A percentile compares a stretch with the other conserved stretches of the same genome.
phyloP scores from a whole-genome alignment of 306 rosid species.

The Ormosia emarginata region DNA sequence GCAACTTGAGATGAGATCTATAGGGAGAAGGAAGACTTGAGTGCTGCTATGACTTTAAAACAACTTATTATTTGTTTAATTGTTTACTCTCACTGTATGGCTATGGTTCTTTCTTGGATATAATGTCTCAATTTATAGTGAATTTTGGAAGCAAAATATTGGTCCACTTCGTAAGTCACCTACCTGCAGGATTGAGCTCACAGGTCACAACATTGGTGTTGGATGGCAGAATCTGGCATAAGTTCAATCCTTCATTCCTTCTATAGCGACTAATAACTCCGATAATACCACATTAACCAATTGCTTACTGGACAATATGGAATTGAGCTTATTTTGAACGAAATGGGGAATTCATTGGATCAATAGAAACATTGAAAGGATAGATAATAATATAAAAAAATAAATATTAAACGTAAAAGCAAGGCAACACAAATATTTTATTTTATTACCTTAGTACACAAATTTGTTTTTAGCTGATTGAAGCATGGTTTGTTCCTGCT shows the following conservation, averaged over 20 bases:
- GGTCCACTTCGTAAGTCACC: slow-evolving; percentile 8
- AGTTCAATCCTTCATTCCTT: background rate
- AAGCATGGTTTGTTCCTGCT: background rate
- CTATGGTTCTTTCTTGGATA: background rate
- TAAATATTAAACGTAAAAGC: no score
- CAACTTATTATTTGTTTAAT: background rate
- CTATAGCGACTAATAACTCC: background rate
- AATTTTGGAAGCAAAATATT: background rate
- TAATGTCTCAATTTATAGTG: background rate
- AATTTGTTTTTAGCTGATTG: background rate
- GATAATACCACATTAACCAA: background rate
- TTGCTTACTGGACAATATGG: background rate
- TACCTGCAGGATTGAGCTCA: background rate
- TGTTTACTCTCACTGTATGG: background rate
- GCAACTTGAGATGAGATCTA: slow-evolving; percentile 22
- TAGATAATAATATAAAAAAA: no score
- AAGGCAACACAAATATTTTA: no score
- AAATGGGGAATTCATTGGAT: background rate
- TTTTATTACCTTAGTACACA: no score
- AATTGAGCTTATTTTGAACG: background rate
- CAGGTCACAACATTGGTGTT: slow-evolving; percentile 18
- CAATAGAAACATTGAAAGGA: background rate
- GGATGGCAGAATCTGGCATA: background rate
- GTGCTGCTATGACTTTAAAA: slow-evolving; percentile 19
- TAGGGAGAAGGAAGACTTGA: slow-evolving; percentile 15